Base-by-base conservation (phyloP, 768 basidiomycete species). In the Lactarius quietus region DNA sequence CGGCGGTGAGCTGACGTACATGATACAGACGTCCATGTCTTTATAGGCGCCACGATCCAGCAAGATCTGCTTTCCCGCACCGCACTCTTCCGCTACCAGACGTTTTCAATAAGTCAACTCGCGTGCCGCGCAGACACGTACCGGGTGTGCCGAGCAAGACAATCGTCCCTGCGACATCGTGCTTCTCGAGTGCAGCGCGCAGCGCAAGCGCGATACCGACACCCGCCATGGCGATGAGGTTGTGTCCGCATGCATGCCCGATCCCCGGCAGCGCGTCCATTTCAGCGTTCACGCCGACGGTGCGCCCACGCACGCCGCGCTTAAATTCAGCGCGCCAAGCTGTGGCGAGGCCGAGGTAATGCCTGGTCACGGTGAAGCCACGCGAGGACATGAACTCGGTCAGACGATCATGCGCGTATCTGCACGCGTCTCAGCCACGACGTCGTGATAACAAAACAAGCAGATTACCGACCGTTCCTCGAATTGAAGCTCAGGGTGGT, bases 11-110 rank as follows among this genome's bases (percentile, higher is more conserved):
- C 63, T 10, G 20, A 73, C 68, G 33, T 43, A 88, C 92, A 92
- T 92, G 69, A 93, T 72, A 72, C 92, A 92, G 20, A 82, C 83
- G 72, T 93, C 86, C 90, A 95, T 93, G 23, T 83, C 88, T 20
- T 83, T 74, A 76, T 95, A 95, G 17, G 82, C 93, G 43, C 92
- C 92, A 18, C 82, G 81, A 65, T 93, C 83, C 14, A 93, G 78
- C 26, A 95, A 77, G 36, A 84, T 81, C 55, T 87, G 79, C 76
- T 95, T 95, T 17, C 93, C 93, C 14, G 85, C 89, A 12, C 89
- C 88, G 14, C 78, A 76, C 77, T 94, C 92, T 76, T 94, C 92
- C 33, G 87, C 92, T 90, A 64, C 57, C 28, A 36, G 23, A 3
- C 3, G 33, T 33, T 4, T 33, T 33, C 4, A 33, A 33, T 4